These are phyloP conservation scores for Acmispon strigosus DNA, from an alignment of 306 rosid species.

Conservation along the genomic window DNA sequence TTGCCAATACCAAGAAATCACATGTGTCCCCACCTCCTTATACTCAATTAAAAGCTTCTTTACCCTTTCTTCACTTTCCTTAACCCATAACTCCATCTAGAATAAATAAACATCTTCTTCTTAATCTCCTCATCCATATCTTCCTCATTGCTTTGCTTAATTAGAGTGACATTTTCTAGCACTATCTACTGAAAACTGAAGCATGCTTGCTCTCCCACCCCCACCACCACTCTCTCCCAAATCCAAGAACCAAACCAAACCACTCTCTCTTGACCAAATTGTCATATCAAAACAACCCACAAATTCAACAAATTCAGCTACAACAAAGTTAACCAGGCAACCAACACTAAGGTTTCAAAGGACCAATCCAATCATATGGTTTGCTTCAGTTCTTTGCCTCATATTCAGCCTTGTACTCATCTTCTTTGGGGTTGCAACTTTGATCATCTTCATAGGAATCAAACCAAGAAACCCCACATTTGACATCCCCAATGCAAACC, in stretches of 20 bases:
- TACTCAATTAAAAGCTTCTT: conserved; percentile 50
- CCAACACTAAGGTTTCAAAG: conserved; percentile 35
- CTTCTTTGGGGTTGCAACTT: conserved; percentile 65
- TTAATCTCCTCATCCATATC: background rate
- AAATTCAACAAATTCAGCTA: conserved; percentile 1
- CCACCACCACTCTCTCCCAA: conserved; percentile 23
- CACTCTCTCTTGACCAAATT: conserved; percentile 43
- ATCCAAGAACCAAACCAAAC: conserved; percentile 19
- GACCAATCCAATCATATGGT: conserved; percentile 71
- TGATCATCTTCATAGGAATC: conserved; percentile 51
- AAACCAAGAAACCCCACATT: conserved; percentile 56
- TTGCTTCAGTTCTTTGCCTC: conserved; percentile 49
- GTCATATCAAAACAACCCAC: conserved; percentile 39
- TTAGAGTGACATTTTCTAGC: background rate
- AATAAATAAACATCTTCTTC: background rate
- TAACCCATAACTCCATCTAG: conserved; percentile 14
- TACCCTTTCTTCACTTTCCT: conserved; percentile 25
- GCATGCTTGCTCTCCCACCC: conserved; percentile 40
- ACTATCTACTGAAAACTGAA: background rate
- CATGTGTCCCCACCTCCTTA: conserved; percentile 38
- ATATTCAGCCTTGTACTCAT: conserved; percentile 65
- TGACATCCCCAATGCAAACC: conserved; percentile 71
- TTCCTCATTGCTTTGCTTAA: background rate
- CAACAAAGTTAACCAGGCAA: conserved; percentile 28
- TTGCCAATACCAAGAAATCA: conserved; percentile 43